Conservation (phyloP, 2,329 filamentous ascomycete species). For the Aspergillus jensenii region DNA sequence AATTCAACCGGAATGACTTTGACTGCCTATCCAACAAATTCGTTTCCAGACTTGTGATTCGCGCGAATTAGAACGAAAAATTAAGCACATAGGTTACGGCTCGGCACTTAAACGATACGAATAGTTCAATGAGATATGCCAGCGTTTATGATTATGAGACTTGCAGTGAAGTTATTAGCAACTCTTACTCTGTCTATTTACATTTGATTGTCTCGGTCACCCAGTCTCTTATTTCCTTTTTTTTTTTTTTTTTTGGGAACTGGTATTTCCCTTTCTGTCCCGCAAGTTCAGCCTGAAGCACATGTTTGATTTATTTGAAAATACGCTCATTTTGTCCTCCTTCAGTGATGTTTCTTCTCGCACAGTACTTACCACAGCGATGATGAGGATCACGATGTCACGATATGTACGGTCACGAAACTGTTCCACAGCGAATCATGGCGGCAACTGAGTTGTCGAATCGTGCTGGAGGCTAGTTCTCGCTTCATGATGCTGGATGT, state of each 20-base stretch:
- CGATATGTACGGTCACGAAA: conserved; percentile 39
- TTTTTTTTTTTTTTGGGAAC: conserved; percentile 10
- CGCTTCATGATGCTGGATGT: conserved; percentile 19
- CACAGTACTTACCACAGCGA: conserved; percentile 38
- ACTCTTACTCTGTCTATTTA: conserved; percentile 22
- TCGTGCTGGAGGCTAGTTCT: conserved; percentile 24
- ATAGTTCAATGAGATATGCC: conserved; percentile 30
- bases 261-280: conserved; percentile 7
- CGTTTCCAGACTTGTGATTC: conserved; percentile 91
- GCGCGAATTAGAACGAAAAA: conserved; percentile 67
- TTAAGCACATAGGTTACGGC: conserved; percentile 24
- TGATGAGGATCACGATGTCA: conserved; percentile 44
- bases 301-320: conserved; percentile 29
- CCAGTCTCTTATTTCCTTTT: conserved; percentile 14
- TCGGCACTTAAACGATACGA: conserved; percentile 25
- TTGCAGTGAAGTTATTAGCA: conserved; percentile 21
- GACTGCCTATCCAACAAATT: conserved; percentile 97
- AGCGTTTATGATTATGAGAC: conserved; percentile 26
- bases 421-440: conserved; percentile 23
- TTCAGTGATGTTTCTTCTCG: conserved; percentile 39
- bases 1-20: conserved; percentile 89
- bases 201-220: conserved; percentile 23
- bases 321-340: conserved; percentile 30
- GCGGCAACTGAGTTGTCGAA: conserved; percentile 25
- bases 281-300: conserved; percentile 19